Conservation (phyloP, 306 rosid genomes). For the Malus domestica region DNA sequence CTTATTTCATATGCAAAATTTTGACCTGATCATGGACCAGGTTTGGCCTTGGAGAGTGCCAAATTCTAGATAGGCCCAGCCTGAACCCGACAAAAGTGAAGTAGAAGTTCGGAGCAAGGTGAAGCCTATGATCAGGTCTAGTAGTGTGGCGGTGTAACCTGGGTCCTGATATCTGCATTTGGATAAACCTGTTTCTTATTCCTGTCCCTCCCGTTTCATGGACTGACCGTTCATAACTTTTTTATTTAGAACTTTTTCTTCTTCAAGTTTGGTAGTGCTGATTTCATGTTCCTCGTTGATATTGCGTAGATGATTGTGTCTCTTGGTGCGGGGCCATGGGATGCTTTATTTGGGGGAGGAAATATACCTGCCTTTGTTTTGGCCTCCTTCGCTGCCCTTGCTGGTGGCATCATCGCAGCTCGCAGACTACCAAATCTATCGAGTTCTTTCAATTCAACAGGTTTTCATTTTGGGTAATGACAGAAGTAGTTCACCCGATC, state of each 20-base stretch:
- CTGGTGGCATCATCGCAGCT: slow-evolving; percentile 62
- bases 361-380: slow-evolving; percentile 84
- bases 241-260: background rate
- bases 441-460: slow-evolving; percentile 52
- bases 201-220: background rate
- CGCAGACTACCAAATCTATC: slow-evolving; percentile 58
- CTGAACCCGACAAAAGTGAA: background rate
- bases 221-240: background rate
- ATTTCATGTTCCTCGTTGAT: background rate
- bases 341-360: slow-evolving; percentile 92
- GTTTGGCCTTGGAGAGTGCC: background rate
- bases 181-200: background rate
- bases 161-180: background rate
- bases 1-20: background rate
- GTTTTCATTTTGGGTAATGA: slow-evolving; percentile 66
- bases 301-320: slow-evolving; percentile 71
- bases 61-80: background rate
- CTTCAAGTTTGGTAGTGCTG: background rate
- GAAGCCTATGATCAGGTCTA: background rate
- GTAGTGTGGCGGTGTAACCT: background rate
- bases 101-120: background rate
- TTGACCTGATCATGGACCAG: background rate
- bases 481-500: background rate
- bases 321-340: slow-evolving; percentile 96
- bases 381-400: slow-evolving; percentile 72